Evolutionary conservation across 2,329 filamentous ascomycete species (phyloP).

Genomic region (Apiospora malaysiana): DNA sequence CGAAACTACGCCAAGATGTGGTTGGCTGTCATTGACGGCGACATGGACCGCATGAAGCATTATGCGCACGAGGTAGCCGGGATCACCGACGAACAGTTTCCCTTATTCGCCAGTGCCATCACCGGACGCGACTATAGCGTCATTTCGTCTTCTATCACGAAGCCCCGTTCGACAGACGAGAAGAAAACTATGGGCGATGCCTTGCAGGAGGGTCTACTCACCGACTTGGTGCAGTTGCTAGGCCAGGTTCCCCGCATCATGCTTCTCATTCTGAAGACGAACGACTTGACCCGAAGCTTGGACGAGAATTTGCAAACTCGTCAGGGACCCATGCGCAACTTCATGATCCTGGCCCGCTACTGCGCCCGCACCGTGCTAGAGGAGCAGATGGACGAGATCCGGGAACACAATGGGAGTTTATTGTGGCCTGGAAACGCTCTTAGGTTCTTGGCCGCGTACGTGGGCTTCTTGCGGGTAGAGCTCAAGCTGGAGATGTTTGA

Average conservation of each 20-base stretch:
- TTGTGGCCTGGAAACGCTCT: constrained; percentile 63
- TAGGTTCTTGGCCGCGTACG: constrained; percentile 60
- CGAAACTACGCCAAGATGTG: constrained; percentile 95
- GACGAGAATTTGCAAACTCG: constrained; percentile 88
- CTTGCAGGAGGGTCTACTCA: constrained; percentile 85
- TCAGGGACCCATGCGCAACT: constrained; percentile 67
- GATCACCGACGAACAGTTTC: constrained; percentile 87
- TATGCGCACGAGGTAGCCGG: constrained; percentile 90
- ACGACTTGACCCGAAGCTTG: constrained; percentile 90
- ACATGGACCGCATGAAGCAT: constrained; percentile 83
- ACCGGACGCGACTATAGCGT: constrained; percentile 90
- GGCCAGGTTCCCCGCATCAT: constrained; percentile 91
- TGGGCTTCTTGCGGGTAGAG: constrained; percentile 64
- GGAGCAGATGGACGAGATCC: constrained; percentile 66
- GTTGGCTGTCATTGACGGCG: constrained; percentile 92
- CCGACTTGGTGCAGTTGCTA: constrained; percentile 85
- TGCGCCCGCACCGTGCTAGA: constrained; percentile 70
- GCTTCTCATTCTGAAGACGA: constrained; percentile 94
- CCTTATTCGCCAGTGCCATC: constrained; percentile 93
- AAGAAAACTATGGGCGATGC: constrained; percentile 86
- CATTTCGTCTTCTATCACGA: constrained; percentile 64
- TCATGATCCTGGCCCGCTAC: constrained; percentile 72
- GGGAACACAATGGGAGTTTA: constrained; percentile 55
- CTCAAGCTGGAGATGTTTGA: constrained; percentile 69
- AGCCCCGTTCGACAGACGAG: constrained; percentile 73